These are phyloP conservation scores for Amyloporia xantha DNA, from an alignment of 768 basidiomycete genomes.

Conservation along the genomic window DNA sequence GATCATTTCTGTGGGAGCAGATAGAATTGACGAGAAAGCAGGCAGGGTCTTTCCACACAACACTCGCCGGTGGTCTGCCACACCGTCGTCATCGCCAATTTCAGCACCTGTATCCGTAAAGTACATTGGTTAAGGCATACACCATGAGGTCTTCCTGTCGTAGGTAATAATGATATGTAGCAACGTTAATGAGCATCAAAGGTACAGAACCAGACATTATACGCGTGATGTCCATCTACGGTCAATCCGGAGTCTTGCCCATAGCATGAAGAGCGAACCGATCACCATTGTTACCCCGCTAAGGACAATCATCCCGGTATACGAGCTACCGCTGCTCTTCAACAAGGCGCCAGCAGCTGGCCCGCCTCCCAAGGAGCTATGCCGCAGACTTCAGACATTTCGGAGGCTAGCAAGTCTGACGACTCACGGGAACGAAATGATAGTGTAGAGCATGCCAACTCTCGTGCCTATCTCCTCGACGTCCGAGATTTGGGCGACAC, in stretches of 20 bases:
- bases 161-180: no score
- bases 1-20: no score
- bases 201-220: neutral
- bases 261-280: slow-evolving; percentile 52
- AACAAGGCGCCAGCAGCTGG: slow-evolving; percentile 59
- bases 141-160: no score
- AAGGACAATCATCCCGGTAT: slow-evolving; percentile 47
- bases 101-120: no score
- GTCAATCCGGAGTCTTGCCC: slow-evolving; percentile 24
- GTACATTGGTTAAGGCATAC: no score
- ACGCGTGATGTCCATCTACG: neutral
- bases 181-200: no score
- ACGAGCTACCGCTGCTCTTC: slow-evolving; percentile 37
- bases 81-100: no score
- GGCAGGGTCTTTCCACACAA: no score
- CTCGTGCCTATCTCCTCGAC: slow-evolving; percentile 51
- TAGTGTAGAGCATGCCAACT: slow-evolving; percentile 57
- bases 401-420: neutral
- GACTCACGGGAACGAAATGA: slow-evolving; percentile 67
- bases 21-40: no score
- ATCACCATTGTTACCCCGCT: slow-evolving; percentile 52
- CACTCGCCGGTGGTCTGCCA: no score
- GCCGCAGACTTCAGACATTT: neutral
- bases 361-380: slow-evolving; percentile 56
- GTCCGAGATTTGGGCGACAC: slow-evolving; percentile 61